phyloP scores from a whole-genome alignment of 1,139 yeast genomes.

The Pneumocystis carinii region DNA sequence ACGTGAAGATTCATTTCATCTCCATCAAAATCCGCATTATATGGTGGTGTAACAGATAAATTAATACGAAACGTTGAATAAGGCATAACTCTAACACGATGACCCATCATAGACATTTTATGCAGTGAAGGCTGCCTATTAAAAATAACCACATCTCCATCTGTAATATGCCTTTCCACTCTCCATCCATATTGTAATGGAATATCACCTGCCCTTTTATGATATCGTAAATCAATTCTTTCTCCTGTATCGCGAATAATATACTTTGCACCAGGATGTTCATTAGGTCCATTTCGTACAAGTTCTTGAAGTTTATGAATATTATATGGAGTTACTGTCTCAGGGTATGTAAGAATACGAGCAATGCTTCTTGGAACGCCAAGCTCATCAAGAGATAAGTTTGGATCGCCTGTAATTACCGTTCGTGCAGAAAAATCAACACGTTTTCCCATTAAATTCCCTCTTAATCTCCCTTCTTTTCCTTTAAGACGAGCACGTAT shows the following conservation, averaged over 20 bases:
- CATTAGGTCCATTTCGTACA: constrained; percentile 96
- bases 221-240: constrained; percentile 90
- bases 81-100: constrained; percentile 96
- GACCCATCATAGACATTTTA: constrained; percentile 99
- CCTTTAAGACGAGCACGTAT: constrained; percentile 98
- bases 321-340: constrained; percentile 92
- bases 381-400: constrained; percentile 90
- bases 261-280: constrained; percentile 98
- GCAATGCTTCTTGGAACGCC: constrained; percentile 98
- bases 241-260: constrained; percentile 97
- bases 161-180: constrained; percentile 96
- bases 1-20: constrained; percentile 99
- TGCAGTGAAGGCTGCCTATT: constrained; percentile 98
- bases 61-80: constrained; percentile 94
- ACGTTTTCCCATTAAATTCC: constrained; percentile 98
- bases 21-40: constrained; percentile 99
- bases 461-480: constrained; percentile 97
- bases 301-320: constrained; percentile 82
- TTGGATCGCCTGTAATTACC: constrained; percentile 98
- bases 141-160: constrained; percentile 90
- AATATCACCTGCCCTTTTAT: constrained; percentile 95
- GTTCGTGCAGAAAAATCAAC: constrained; percentile 98
- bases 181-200: constrained; percentile 98
- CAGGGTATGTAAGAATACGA: constrained; percentile 88
- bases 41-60: constrained; percentile 92